Conservation (phyloP, 495 filamentous ascomycete species). For the Tuber brumale region DNA sequence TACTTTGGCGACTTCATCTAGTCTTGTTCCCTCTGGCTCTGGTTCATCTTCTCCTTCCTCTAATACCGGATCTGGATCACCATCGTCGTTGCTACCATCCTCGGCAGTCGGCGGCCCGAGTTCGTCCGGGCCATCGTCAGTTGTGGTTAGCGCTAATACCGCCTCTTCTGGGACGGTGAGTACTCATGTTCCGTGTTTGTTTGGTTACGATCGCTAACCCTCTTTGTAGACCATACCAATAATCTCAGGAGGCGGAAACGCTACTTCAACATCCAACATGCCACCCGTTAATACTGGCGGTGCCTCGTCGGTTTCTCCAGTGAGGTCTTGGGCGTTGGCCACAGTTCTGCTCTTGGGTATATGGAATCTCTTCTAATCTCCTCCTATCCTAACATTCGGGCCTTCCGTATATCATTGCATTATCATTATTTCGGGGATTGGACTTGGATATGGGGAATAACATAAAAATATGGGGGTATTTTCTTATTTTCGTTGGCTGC, state of each 20-base stretch:
- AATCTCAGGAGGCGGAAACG: neutral
- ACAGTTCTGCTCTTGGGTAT: constrained; percentile 8
- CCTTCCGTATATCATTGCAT: constrained; percentile 1
- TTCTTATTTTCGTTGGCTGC: neutral
- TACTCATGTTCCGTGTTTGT: constrained; percentile 7
- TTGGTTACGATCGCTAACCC: neutral
- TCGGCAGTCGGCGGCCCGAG: neutral
- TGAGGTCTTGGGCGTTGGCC: constrained; percentile 10
- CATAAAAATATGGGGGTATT: neutral
- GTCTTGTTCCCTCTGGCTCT: neutral
- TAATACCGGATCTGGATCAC: neutral
- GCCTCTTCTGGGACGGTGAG: constrained; percentile 1
- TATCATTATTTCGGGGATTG: neutral
- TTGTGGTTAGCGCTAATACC: neutral
- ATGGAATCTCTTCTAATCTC: neutral
- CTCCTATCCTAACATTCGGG: neutral
- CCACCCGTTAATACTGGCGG: constrained; percentile 3
- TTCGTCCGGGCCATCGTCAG: neutral
- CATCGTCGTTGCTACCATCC: neutral
- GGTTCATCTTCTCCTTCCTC: neutral
- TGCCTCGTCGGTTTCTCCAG: constrained; percentile 1
- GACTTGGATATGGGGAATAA: neutral
- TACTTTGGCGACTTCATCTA: constrained; percentile 19
- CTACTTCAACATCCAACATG: constrained; percentile 1
- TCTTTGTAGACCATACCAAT: neutral